These are phyloP conservation scores for Acaromyces ingoldii DNA, from an alignment of 1,284 basidiomycete genomes.

Conservation along the genomic window DNA sequence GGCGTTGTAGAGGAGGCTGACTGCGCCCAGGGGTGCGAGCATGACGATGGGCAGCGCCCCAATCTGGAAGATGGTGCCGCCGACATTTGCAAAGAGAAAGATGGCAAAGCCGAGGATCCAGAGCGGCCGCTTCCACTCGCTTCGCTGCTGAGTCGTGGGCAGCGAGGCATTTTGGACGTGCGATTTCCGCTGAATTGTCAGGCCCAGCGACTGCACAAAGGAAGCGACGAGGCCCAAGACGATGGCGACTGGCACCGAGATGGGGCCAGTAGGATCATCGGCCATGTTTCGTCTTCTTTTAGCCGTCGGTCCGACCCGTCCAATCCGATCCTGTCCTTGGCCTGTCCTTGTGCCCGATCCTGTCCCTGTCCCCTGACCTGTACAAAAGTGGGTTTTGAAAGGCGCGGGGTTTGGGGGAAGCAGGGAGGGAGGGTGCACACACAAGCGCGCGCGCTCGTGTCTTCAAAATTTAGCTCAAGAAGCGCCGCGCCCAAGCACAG, in stretches of 20 bases:
- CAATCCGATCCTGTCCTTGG: too few relatives aligned
- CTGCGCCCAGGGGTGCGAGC: conserved; percentile 72
- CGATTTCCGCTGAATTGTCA: conserved; percentile 91
- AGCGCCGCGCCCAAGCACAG: too few relatives aligned
- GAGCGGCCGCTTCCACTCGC: conserved; percentile 42
- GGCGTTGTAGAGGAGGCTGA: conserved; percentile 88
- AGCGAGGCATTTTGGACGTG: conserved; percentile 78
- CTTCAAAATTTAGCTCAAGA: too few relatives aligned
- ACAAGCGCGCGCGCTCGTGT: too few relatives aligned
- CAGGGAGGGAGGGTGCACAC: too few relatives aligned
- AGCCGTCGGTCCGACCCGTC: too few relatives aligned
- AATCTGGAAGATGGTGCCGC: conserved; percentile 91
- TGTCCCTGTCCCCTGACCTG: too few relatives aligned
- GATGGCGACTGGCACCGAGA: conserved; percentile 36
- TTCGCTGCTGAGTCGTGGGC: conserved; percentile 55
- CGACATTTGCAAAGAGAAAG: conserved; percentile 69
- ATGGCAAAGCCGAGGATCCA: conserved; percentile 62
- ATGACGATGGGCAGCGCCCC: conserved; percentile 64
- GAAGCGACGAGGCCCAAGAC: conserved; percentile 75
- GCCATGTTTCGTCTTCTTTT: background rate
- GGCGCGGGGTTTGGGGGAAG: too few relatives aligned
- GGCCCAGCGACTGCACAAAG: conserved; percentile 79
- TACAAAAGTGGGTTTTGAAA: too few relatives aligned
- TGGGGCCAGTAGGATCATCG: background rate
- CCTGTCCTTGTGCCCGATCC: too few relatives aligned